Percentiles rank a stretch among this genome's conserved stretches.
Evolutionary conservation across 2,329 filamentous ascomycete species (phyloP).

Genomic region (Ophiosphaerella narmari): DNA sequence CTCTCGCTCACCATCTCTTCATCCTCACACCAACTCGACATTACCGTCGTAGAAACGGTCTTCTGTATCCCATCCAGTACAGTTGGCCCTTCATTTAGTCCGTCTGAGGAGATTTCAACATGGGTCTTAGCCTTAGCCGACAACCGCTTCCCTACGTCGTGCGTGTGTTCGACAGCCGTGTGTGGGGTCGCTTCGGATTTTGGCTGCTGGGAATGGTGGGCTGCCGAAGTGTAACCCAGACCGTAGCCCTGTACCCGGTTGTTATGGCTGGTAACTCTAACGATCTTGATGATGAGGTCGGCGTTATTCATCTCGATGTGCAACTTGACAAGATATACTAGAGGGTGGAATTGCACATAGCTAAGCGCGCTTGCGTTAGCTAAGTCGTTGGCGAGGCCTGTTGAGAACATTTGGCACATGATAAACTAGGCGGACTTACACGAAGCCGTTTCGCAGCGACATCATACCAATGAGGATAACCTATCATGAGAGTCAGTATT

Average conservation of each 20-base stretch:
- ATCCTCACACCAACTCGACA: slow-evolving; percentile 1
- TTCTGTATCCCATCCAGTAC: slow-evolving; percentile 3
- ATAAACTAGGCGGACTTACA: slow-evolving; percentile 28
- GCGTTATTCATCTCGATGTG: slow-evolving; percentile 49
- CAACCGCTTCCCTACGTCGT: background rate
- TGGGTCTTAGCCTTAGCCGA: background rate
- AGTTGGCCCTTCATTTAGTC: background rate
- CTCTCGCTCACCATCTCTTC: background rate
- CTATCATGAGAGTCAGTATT: too few species aligned
- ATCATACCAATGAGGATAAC: slow-evolving; percentile 49
- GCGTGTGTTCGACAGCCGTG: background rate
- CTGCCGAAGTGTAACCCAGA: background rate
- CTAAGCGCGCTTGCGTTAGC: slow-evolving; percentile 5
- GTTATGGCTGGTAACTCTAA: slow-evolving; percentile 4
- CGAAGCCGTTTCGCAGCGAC: slow-evolving; percentile 47
- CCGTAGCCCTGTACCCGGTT: background rate
- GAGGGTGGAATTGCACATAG: slow-evolving; percentile 53
- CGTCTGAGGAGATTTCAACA: slow-evolving; percentile 1
- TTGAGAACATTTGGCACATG: too few species aligned
- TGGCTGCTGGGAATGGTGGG: background rate
- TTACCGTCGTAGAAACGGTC: slow-evolving; percentile 1
- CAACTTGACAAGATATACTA: slow-evolving; percentile 52
- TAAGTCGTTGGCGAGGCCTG: too few species aligned
- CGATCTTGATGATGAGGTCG: slow-evolving; percentile 27
- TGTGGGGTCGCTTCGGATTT: background rate